These are phyloP conservation scores for Saccharum spontaneum DNA, from an alignment of 176 grass and related monocot genomes.

Conservation along the genomic window DNA sequence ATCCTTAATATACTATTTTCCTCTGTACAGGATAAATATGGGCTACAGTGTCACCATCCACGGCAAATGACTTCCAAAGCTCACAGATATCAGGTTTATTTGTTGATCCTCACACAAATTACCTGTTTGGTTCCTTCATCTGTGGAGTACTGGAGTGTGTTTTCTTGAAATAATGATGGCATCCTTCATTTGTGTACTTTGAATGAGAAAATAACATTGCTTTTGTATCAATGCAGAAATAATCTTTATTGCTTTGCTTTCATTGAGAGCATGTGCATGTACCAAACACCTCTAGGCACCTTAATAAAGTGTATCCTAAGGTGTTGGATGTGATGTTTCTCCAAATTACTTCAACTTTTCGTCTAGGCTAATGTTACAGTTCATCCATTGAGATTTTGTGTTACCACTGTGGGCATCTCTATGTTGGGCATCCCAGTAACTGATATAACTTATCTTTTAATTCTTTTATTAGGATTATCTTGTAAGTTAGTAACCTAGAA, in stretches of 20 bases:
- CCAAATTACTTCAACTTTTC: neutral
- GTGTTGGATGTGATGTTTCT: conserved; percentile 9
- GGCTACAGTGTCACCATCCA: conserved; percentile 58
- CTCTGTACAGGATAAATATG: conserved; percentile 67
- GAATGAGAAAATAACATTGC: neutral
- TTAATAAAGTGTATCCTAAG: neutral
- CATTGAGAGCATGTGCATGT: neutral
- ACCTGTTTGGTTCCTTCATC: conserved; percentile 9
- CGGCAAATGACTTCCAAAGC: conserved; percentile 58
- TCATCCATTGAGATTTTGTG: neutral
- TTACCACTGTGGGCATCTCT: neutral
- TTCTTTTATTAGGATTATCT: neutral
- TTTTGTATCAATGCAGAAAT: neutral
- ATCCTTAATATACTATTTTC: conserved; percentile 2
- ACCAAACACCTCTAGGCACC: neutral
- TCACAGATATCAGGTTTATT: conserved; percentile 82
- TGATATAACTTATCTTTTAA: neutral
- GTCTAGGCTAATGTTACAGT: neutral
- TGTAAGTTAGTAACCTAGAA: neutral
- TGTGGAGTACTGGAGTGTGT: conserved; percentile 1
- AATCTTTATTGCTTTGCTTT: neutral
- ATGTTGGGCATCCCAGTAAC: neutral
- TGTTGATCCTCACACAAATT: conserved; percentile 11
- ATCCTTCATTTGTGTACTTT: neutral
- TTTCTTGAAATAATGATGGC: neutral